Conservation (phyloP, 139 green algal genomes). For the Picochlorum sp. region DNA sequence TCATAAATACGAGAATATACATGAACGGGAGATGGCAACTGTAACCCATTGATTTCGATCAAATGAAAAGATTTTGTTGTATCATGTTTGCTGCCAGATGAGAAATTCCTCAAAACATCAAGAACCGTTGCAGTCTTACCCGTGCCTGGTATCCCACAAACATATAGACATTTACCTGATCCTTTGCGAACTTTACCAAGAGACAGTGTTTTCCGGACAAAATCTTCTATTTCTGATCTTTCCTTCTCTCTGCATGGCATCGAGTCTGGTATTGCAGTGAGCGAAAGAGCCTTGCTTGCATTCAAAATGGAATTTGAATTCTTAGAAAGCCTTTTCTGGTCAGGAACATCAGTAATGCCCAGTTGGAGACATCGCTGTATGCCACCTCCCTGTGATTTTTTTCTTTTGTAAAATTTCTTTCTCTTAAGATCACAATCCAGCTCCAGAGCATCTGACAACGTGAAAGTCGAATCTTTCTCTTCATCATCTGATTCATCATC, state of each 20-base stretch:
- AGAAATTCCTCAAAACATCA: slow-evolving; percentile 36
- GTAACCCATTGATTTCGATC: slow-evolving; percentile 84
- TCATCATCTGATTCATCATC: neutral
- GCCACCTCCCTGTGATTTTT: slow-evolving; percentile 5
- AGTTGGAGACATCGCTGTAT: slow-evolving; percentile 4
- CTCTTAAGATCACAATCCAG: neutral
- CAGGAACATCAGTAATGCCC: slow-evolving; percentile 6
- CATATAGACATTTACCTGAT: slow-evolving; percentile 74
- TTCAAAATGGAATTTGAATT: slow-evolving; percentile 12
- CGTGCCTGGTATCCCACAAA: slow-evolving; percentile 91
- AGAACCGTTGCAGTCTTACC: slow-evolving; percentile 91
- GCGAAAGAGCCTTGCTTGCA: slow-evolving; percentile 40
- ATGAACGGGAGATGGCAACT: slow-evolving; percentile 75
- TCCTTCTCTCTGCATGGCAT: slow-evolving; percentile 79
- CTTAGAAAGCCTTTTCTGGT: neutral
- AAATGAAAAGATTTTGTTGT: slow-evolving; percentile 60
- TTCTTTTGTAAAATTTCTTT: neutral
- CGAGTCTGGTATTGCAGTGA: slow-evolving; percentile 31
- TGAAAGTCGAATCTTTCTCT: slow-evolving; percentile 3
- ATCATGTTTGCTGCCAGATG: neutral
- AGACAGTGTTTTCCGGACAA: slow-evolving; percentile 44
- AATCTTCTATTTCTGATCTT: slow-evolving; percentile 39
- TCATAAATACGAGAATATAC: slow-evolving; percentile 78
- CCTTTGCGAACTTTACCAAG: slow-evolving; percentile 27
- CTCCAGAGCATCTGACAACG: neutral